phyloP scores from a whole-genome alignment of 805 yeast species.

The Kodamaea fukazawae region DNA sequence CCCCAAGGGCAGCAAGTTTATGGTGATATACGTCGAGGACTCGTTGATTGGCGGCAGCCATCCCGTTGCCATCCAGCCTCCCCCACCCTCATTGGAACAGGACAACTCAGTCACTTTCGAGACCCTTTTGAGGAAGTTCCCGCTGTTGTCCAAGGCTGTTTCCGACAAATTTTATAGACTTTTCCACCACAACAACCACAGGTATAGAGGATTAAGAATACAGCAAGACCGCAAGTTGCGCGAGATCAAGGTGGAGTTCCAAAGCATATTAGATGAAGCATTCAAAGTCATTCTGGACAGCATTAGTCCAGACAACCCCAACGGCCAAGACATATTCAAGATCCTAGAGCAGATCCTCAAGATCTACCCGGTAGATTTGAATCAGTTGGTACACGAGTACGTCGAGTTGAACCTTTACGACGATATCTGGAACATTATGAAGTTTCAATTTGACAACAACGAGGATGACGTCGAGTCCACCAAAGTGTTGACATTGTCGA shows the following conservation, averaged over 20 bases:
- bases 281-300: slow-evolving; percentile 38
- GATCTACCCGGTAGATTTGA: slow-evolving; percentile 46
- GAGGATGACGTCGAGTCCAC: slow-evolving; percentile 24
- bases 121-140: slow-evolving; percentile 35
- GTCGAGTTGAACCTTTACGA: slow-evolving; percentile 69
- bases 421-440: slow-evolving; percentile 56
- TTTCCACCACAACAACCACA: slow-evolving; percentile 41
- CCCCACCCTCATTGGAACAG: no score
- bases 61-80: no score
- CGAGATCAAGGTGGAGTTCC: slow-evolving; percentile 30
- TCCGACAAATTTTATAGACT: slow-evolving; percentile 36
- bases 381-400: slow-evolving; percentile 59
- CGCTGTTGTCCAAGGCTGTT: slow-evolving; percentile 39
- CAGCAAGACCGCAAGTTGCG: slow-evolving; percentile 26
- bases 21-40: slow-evolving; percentile 55
- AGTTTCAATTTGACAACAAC: slow-evolving; percentile 30
- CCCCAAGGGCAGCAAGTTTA: slow-evolving; percentile 53
- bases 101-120: slow-evolving; percentile 29
- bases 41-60: slow-evolving; percentile 36
- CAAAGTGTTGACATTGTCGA: slow-evolving; percentile 25
- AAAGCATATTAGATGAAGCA: slow-evolving; percentile 33
- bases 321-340: slow-evolving; percentile 34
- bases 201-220: slow-evolving; percentile 29
- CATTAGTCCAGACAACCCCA: slow-evolving; percentile 31
- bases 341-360: slow-evolving; percentile 28